A percentile compares a stretch with the other conserved stretches of the same genome.
Conservation (phyloP, 2,329 filamentous ascomycete species). For the Bipolaris cookei region DNA sequence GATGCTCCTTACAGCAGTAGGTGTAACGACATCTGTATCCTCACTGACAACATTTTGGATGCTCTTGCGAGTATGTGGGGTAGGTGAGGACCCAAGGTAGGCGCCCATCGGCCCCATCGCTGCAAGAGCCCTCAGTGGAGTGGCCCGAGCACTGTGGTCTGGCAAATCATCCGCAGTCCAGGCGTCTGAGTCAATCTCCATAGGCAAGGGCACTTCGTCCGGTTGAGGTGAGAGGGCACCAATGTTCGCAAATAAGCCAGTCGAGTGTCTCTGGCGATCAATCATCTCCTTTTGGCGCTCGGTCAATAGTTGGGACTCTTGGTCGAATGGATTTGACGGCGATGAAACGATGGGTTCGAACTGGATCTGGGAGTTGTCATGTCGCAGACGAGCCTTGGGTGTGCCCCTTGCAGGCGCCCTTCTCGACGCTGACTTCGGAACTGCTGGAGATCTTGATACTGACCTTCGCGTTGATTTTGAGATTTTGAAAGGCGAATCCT, state of each 20-base stretch:
- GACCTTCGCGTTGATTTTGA: slow-evolving; percentile 31
- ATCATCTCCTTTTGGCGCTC: slow-evolving; percentile 80
- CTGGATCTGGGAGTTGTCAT: slow-evolving; percentile 82
- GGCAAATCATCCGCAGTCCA: slow-evolving; percentile 34
- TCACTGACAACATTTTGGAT: slow-evolving; percentile 36
- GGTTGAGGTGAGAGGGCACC: slow-evolving; percentile 27
- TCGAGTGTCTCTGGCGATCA: slow-evolving; percentile 70
- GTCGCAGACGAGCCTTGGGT: slow-evolving; percentile 65
- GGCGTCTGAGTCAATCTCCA: slow-evolving; percentile 41
- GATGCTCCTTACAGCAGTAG: slow-evolving; percentile 35
- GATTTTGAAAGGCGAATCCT: slow-evolving; percentile 39
- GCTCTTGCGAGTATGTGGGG: slow-evolving; percentile 40
- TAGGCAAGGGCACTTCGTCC: slow-evolving; percentile 30
- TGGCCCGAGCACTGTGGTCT: slow-evolving; percentile 28
- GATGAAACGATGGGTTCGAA: slow-evolving; percentile 74
- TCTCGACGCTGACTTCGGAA: slow-evolving; percentile 27
- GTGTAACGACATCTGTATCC: slow-evolving; percentile 37
- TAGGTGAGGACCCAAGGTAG: slow-evolving; percentile 47
- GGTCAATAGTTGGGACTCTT: slow-evolving; percentile 76
- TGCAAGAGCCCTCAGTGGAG: slow-evolving; percentile 34
- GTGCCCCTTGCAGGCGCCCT: slow-evolving; percentile 38
- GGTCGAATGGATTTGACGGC: slow-evolving; percentile 51
- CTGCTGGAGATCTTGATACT: slow-evolving; percentile 36
- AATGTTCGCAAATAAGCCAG: slow-evolving; percentile 71
- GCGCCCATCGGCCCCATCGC: slow-evolving; percentile 44